Base-by-base conservation (phyloP, 2,329 filamentous ascomycete genomes). In the Fusarium brachygibbosum region DNA sequence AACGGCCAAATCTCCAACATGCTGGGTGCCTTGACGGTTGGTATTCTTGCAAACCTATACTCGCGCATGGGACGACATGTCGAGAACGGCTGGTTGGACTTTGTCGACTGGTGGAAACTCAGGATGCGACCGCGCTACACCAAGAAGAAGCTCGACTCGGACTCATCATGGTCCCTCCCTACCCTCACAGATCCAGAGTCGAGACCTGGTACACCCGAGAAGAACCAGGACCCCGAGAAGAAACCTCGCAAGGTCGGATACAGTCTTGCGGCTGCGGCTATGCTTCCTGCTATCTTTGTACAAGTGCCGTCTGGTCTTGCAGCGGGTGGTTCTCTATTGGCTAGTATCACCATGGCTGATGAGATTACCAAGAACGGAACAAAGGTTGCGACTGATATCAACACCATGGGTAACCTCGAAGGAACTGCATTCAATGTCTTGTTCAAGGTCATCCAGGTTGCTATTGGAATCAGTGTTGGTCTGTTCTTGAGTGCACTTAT, bases 251-350 rank as follows among this genome's bases (percentile, higher is more conserved):
- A 82, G 9, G 80, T 88, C 8, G 89, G 91, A 14, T 93, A 94
- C 76, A 92, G 91, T 2, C 87, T 97, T 4, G 94, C 94, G 0
- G 93, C 93, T 0, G 93, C 93, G 0, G 91, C 92, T 2, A 93
- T 97, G 84, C 82, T 97, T 12, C 94, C 94, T 0, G 94, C 91
- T 7, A 97, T 97, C 68, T 97, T 97, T 67, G 86, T 90, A 3
- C 88, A 89, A 68, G 88, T 90, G 28, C 88, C 88, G 0, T 87
- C 85, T 21, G 87, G 88, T 29, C 79, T 90, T n/a, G 88, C 88
- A 5, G 87, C 86, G 0, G 83, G 84, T 29, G 88, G 88, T 1
- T 88, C 86, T 16, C 79, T 90, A 19, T 77, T 90, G 7, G 85
- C 86, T 10, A 88, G 88, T 17, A 79, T 91, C 56, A 82, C 82